phyloP scores from a whole-genome alignment of 768 basidiomycete genomes.

The Gloeostereum incarnatum region DNA sequence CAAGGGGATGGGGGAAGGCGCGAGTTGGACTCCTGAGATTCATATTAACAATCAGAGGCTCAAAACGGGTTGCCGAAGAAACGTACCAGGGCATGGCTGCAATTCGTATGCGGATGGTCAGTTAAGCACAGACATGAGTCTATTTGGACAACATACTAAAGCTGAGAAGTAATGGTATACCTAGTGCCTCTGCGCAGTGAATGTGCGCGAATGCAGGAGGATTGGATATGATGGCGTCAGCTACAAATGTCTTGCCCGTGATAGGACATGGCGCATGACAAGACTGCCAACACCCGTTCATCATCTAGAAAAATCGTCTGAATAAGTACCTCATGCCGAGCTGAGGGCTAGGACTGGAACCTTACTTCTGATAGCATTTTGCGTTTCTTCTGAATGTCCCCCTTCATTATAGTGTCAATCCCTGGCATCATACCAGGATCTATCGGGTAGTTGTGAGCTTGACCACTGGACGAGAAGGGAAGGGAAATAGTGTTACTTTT shows the following conservation, averaged over 20 bases:
- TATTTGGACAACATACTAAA: slow-evolving; percentile 42
- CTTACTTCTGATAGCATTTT: slow-evolving; percentile 43
- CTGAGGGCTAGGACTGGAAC: no score
- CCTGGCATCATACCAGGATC: slow-evolving; percentile 61
- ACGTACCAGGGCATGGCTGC: slow-evolving; percentile 76
- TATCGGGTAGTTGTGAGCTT: slow-evolving; percentile 15
- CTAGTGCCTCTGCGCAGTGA: slow-evolving; percentile 56
- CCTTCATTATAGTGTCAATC: slow-evolving; percentile 45
- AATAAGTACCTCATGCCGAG: no score
- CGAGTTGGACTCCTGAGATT: slow-evolving; percentile 44
- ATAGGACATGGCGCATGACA: slow-evolving; percentile 37
- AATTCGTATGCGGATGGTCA: background rate
- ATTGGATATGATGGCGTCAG: slow-evolving; percentile 60
- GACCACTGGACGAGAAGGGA: slow-evolving; percentile 3
- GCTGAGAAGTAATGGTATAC: slow-evolving; percentile 44
- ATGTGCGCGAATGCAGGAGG: slow-evolving; percentile 60
- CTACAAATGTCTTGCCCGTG: slow-evolving; percentile 37
- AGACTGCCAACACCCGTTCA: slow-evolving; percentile 51
- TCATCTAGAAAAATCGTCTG: slow-evolving; percentile 28
- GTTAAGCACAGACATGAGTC: background rate
- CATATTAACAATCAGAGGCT: no score
- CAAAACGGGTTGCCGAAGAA: no score
- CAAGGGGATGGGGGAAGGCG: slow-evolving; percentile 54
- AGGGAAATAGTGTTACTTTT: slow-evolving; percentile 33
- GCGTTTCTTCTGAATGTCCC: slow-evolving; percentile 52